Evolutionary conservation across 345 rosid species (phyloP), one percentile per base, ranked within the genome.

Genomic region (Rhizophora mangle): DNA sequence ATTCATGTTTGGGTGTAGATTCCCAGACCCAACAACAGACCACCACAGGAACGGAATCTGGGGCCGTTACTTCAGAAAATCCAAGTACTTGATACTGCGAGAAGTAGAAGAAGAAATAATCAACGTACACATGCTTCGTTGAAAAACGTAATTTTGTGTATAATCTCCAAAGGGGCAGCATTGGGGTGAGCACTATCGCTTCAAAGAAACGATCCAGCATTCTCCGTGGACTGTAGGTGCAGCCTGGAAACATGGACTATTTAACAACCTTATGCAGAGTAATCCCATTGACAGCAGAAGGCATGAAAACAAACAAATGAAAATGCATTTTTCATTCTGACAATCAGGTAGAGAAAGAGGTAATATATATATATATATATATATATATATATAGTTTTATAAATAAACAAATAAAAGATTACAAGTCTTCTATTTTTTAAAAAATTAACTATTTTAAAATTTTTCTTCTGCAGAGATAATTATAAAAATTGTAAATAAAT

Each of bases 1-100:
- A 6, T 64, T n/a, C 3, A 21, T 56, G 63, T 43, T 63, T 61
- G 27, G 70, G 30, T 52, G 26, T 79, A 89, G 96, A 87, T 73
- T 78, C 88, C 57, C 81, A 79, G 75, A 70, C 75, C 68, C 74
- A 85, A 65, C 85, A 72, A 64, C 82, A 80, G 53, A 67, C 81
- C 15, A 70, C 86, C 34, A 53, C 78, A 47, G 85, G 82, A 82
- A 74, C 82, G 65, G 87, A 77, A 39, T 80, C 66, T 62, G 75
- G 75, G 31, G 78, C 58, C 2, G 67, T 68, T 53, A 49, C 80
- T 61, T 79, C 84, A 56, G 88, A 85, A 67, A 79, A 76, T 70
- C 82, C 88, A 72, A 79, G 70, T 54, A 72, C 72, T 69, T 81
- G 68, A 84, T 64, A 8, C 22, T 5, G 49, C n/a, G 11, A 21